Base-by-base conservation (phyloP, 345 rosid genomes). In the Hibiscus tridactylites region DNA sequence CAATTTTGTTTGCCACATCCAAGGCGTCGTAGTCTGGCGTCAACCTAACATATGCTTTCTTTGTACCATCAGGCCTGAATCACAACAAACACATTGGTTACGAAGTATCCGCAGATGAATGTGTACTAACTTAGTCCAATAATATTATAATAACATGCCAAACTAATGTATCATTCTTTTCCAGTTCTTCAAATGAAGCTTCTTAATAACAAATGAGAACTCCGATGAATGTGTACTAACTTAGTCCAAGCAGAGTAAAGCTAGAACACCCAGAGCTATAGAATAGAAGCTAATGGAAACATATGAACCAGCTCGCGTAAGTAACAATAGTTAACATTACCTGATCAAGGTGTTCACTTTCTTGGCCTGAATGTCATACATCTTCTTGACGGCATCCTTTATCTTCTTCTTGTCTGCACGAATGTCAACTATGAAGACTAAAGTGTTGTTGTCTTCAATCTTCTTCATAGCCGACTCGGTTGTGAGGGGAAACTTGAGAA, bases 1-100 rank as follows among this genome's bases (percentile, higher is more conserved):
- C 98, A 50, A 94, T 94, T 78, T 94, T 94, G 91, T 91, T 94
- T 24, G 95, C 98, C 21, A 91, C 96, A 60, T 90, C 98, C 88
- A 93, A 83, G 31, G 97, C 98, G 81, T 91, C 97, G 17, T 79
- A 84, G 69, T 93, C 98, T 7, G 97, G 96, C 9, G 95, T 88
- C 88, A 94, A 77, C 84, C 98, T 85, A n/a, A 94, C 96, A 50
- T 86, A 90, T 2, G 98, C 97, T 81, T 90, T 91, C 90, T 94
- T 94, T 0, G 93, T 91, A 15, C 95, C 97, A 79, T 94, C 95
- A 3, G 97, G 98, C 90, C 96, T 88, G 86, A 28, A 62, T 19
- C 42, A 70, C 9, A 47, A 53, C 3, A 65, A 60, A 61, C n/a
- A 15, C 4, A 49, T 19, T 0, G 33, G n/a, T 26, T n/a, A 13